A percentile compares a stretch with the other conserved stretches of the same genome.
Evolutionary conservation across 192 early-diverging fungal species (phyloP).

Genomic region (Mortierella antarctica): DNA sequence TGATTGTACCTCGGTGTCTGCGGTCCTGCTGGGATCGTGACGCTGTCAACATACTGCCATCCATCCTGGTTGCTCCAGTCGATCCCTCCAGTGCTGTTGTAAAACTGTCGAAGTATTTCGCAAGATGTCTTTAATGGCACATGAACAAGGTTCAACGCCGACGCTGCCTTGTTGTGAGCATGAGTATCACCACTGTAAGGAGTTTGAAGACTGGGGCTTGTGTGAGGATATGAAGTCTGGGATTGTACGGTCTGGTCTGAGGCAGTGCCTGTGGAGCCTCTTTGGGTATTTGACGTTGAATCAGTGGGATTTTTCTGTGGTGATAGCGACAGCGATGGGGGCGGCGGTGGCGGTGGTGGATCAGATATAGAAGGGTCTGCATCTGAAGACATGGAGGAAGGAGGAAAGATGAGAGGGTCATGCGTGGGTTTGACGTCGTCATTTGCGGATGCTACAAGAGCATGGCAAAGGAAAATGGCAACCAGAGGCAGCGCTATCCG

Average conservation of each 20-base stretch:
- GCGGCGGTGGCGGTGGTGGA: slow-evolving; percentile 1
- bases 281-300: too few species aligned
- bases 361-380: background rate
- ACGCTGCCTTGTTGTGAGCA: slow-evolving; percentile 12
- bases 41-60: slow-evolving; percentile 42
- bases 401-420: slow-evolving; percentile 1
- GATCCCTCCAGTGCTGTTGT: slow-evolving; percentile 23
- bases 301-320: too few species aligned
- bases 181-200: background rate
- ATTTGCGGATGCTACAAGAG: background rate
- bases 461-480: background rate
- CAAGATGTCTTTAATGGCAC: slow-evolving; percentile 31
- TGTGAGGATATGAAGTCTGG: background rate
- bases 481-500: too few species aligned
- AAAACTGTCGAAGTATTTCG: slow-evolving; percentile 30
- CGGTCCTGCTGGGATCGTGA: background rate
- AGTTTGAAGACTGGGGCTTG: background rate
- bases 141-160: slow-evolving; percentile 9
- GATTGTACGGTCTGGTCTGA: background rate
- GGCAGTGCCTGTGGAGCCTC: background rate
- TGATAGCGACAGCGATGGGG: background rate
- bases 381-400: background rate
- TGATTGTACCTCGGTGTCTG: background rate
- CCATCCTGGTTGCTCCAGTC: slow-evolving; percentile 43
- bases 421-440: background rate